These are phyloP conservation scores for Aaosphaeria arxii DNA, from an alignment of 2,329 filamentous ascomycete genomes.

Conservation along the genomic window DNA sequence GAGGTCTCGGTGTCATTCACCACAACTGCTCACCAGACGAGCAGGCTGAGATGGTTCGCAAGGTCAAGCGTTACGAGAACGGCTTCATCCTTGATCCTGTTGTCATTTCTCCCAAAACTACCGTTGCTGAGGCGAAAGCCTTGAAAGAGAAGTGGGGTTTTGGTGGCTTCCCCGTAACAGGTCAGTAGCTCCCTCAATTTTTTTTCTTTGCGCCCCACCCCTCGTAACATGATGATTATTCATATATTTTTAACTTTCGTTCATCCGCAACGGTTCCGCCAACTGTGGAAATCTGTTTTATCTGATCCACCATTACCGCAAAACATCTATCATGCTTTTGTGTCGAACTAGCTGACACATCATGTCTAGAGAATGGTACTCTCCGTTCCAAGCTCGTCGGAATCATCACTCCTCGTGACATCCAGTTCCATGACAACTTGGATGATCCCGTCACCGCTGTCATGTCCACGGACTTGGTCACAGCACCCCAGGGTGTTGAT, in stretches of 20 bases:
- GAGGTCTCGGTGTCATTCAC: constrained; percentile 91
- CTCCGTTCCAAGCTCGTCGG: constrained; percentile 94
- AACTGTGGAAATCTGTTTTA: constrained; percentile 72
- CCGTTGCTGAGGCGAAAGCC: constrained; percentile 84
- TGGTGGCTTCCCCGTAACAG: constrained; percentile 96
- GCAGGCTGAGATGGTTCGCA: constrained; percentile 98
- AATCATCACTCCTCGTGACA: constrained; percentile 96
- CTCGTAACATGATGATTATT: constrained; percentile 37
- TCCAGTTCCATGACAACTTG: constrained; percentile 85
- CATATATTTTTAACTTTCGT: constrained; percentile 80
- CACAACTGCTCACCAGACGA: constrained; percentile 98
- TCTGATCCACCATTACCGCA: constrained; percentile 40
- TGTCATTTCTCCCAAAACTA: constrained; percentile 82
- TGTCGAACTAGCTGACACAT: constrained; percentile 15
- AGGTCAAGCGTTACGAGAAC: constrained; percentile 99
- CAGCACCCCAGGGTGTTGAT: constrained; percentile 77
- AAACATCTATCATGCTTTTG: constrained; percentile 1
- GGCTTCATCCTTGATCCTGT: constrained; percentile 97
- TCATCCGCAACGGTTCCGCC: constrained; percentile 93
- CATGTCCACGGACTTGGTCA: constrained; percentile 95
- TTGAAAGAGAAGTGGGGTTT: constrained; percentile 99
- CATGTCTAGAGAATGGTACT: constrained; percentile 73
- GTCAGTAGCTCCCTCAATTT: constrained; percentile 55
- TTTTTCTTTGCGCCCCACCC: constrained; percentile 37
- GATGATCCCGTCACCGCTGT: constrained; percentile 75